These are phyloP conservation scores for Neofusicoccum kwambonambiense DNA, from an alignment of 2,329 filamentous ascomycete species.

Conservation along the genomic window DNA sequence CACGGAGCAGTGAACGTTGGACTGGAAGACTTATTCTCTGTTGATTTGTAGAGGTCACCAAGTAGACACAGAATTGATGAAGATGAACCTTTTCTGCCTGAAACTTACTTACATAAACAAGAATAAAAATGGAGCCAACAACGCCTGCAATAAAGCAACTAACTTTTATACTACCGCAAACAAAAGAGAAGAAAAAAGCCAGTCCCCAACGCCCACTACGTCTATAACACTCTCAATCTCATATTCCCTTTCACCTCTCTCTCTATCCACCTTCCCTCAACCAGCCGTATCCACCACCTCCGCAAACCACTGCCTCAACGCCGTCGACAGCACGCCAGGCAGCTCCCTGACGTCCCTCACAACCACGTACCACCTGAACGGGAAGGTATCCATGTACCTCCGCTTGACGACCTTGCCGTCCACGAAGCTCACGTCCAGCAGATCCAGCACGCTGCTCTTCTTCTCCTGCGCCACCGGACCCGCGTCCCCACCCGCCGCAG, in stretches of 20 bases:
- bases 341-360: slow-evolving; percentile 90
- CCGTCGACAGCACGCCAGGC: slow-evolving; percentile 79
- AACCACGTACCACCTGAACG: slow-evolving; percentile 95
- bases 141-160: no score
- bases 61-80: no score
- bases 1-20: neutral
- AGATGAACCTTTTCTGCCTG: no score
- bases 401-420: slow-evolving; percentile 74
- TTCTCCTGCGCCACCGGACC: slow-evolving; percentile 27
- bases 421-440: slow-evolving; percentile 83
- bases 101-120: no score
- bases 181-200: no score
- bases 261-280: neutral
- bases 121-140: no score
- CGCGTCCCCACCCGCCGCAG: slow-evolving; percentile 32
- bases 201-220: no score
- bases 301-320: slow-evolving; percentile 95
- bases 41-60: no score
- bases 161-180: no score
- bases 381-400: slow-evolving; percentile 91
- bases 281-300: slow-evolving; percentile 54
- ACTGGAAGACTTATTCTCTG: no score
- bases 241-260: no score
- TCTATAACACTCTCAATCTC: no score
- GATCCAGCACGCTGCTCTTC: slow-evolving; percentile 74